These are phyloP conservation scores for Termitomyces bulborhizus DNA, from an alignment of 768 basidiomycete species.

Conservation along the genomic window DNA sequence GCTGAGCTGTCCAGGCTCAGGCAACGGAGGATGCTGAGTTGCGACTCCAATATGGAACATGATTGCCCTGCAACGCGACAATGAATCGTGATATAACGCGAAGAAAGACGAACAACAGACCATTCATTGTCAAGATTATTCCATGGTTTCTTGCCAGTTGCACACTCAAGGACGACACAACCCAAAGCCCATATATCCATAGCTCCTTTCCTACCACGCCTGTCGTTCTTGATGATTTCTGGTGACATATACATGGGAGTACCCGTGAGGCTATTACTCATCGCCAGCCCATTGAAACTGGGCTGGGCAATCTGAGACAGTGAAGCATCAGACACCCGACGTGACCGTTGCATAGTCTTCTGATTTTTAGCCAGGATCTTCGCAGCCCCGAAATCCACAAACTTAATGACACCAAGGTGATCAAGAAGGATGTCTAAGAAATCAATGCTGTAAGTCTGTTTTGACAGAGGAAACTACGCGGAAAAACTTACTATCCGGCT, in stretches of 20 bases:
- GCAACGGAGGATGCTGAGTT: slow-evolving; percentile 92
- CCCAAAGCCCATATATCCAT: slow-evolving; percentile 99
- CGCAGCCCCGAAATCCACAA: slow-evolving; percentile 96
- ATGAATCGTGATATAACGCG: background rate
- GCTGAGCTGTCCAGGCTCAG: slow-evolving; percentile 86
- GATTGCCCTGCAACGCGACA: slow-evolving; percentile 71
- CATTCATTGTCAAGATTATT: slow-evolving; percentile 99
- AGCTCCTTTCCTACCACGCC: slow-evolving; percentile 80
- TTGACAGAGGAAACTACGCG: background rate
- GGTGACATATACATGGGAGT: slow-evolving; percentile 99
- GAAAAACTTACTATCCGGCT: slow-evolving; percentile 84
- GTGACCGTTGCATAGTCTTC: slow-evolving; percentile 71
- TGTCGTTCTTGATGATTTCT: slow-evolving; percentile 95
- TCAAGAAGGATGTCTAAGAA: slow-evolving; percentile 84
- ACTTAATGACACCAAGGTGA: slow-evolving; percentile 88
- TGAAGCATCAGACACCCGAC: slow-evolving; percentile 45
- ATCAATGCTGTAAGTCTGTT: background rate
- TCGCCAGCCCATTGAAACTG: slow-evolving; percentile 37
- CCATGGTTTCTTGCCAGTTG: slow-evolving; percentile 97
- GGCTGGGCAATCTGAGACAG: slow-evolving; percentile 21
- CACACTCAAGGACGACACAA: slow-evolving; percentile 95
- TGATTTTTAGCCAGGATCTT: slow-evolving; percentile 92
- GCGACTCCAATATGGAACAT: slow-evolving; percentile 99
- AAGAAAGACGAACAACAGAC: slow-evolving; percentile 34
- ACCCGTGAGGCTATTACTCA: slow-evolving; percentile 87